Evolutionary conservation across 768 basidiomycete species (phyloP).

Genomic region (Psilocybe subaeruginosa): DNA sequence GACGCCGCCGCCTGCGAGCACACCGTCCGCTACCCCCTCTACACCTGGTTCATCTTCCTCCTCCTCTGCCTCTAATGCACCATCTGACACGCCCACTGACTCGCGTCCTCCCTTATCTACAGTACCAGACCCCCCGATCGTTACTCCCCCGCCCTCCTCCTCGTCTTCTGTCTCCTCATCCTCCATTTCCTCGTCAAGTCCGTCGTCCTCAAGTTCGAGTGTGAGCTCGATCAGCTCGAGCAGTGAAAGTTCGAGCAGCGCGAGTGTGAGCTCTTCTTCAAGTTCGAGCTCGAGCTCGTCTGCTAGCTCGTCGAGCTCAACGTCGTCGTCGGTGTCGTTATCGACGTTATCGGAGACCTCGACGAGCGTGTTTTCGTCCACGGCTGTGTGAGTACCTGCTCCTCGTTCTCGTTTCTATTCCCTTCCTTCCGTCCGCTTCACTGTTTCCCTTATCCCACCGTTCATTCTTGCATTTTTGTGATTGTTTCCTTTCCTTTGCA

Average conservation of each 20-base stretch:
- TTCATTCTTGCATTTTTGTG: background rate
- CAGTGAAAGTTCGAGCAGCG: background rate
- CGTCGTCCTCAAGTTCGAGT: slow-evolving; percentile 6
- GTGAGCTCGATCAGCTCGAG: background rate
- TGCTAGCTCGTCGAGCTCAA: background rate
- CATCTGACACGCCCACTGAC: background rate
- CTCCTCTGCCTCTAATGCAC: background rate
- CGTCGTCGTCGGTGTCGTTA: slow-evolving; percentile 2
- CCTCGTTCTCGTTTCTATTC: background rate
- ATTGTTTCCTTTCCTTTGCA: background rate
- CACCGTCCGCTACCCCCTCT: background rate
- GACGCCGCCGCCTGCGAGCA: background rate
- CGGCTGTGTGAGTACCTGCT: slow-evolving; percentile 11
- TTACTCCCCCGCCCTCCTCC: slow-evolving; percentile 2
- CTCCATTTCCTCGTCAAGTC: slow-evolving; percentile 4
- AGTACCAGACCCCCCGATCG: background rate
- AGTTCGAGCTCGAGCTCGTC: slow-evolving; percentile 4
- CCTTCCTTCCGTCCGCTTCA: background rate
- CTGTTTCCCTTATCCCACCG: background rate
- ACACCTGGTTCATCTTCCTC: slow-evolving; percentile 10
- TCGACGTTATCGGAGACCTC: slow-evolving; percentile 14
- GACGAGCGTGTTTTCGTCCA: slow-evolving; percentile 16
- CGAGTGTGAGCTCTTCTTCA: background rate
- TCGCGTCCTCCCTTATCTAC: background rate
- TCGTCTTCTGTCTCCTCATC: slow-evolving; percentile 4